Evolutionary conservation across 129 eudicot species (phyloP), one percentile per base, ranked within the genome.

Genomic region (Logfia minima): DNA sequence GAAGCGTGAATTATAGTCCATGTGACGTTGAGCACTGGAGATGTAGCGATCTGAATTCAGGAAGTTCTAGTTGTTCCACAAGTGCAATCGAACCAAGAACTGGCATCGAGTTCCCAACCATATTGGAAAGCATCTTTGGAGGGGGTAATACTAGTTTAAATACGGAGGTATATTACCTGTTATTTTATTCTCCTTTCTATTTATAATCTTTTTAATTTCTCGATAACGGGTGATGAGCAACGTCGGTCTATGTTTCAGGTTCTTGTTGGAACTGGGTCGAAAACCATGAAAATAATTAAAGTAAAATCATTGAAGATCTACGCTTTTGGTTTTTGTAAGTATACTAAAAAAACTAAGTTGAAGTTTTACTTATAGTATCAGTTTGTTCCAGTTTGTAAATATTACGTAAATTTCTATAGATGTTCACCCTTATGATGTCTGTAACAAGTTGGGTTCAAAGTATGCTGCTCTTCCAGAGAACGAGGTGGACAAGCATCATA

Each of bases 261-360:
- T 68, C 99, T 95, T 77, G 99, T 95, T 82, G 99, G 96, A 85
- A 95, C 99, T 83, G 99, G 99, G 75, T 89, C 97, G 10, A 89
- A 87, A 85, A 86, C 84, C 7, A 88, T 91, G 93, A 91, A 83
- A 71, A 86, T 94, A 56, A 82, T 94, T 37, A 87, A 89, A 86
- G 85, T 94, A 56, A 94, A 91, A 82, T 84, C 99, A 63, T 83
- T 94, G 69, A 91, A 88, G 85, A 81, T 94, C 77, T 94, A 94
- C 80, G 99, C 99, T 39, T 94, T 86, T 84, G 99, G 93, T 51
- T 89, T 94, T 66, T 94, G 99, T 94, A 84, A 94, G 99, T 82
- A 77, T 74, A 72, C 77, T 21, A 3, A 14, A 51, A 41, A 60
- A 48, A 19, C 66, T 56, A 48, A 75, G 19, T 60, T 71, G 58